A percentile compares a stretch with the other conserved stretches of the same genome.
Evolutionary conservation across 139 green algal genomes (phyloP).

Genomic region (Pleodorina starrii): DNA sequence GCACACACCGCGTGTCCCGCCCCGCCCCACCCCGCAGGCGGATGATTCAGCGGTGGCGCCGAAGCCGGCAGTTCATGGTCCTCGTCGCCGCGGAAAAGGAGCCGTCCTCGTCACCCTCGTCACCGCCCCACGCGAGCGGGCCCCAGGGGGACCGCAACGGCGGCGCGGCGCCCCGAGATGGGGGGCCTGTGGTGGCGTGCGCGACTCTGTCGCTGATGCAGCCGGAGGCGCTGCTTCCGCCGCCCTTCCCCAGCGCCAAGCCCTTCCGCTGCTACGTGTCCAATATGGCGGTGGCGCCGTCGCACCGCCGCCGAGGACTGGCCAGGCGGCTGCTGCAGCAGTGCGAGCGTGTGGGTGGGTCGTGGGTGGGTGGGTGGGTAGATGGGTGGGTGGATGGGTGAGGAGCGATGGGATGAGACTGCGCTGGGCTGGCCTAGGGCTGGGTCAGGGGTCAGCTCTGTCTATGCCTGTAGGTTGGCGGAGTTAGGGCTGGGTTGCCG

Average conservation of each 20-base stretch:
- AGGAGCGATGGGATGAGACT: no score
- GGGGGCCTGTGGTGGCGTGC: background rate
- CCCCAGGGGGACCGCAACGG: background rate
- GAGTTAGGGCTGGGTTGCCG: no score
- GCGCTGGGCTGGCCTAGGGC: no score
- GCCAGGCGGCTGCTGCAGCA: slow-evolving; percentile 62
- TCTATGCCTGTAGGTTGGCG: no score
- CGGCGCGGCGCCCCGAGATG: background rate
- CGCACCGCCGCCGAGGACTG: slow-evolving; percentile 64
- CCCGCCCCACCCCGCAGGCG: no score
- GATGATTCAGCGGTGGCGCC: slow-evolving; percentile 32
- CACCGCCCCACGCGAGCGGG: background rate
- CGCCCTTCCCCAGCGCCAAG: slow-evolving; percentile 76
- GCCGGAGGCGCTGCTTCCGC: slow-evolving; percentile 76
- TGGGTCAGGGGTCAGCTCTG: no score
- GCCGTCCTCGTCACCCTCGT: background rate
- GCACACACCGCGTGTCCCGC: no score
- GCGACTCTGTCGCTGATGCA: slow-evolving; percentile 60
- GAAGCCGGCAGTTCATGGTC: slow-evolving; percentile 39
- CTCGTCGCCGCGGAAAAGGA: slow-evolving; percentile 30
- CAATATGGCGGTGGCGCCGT: slow-evolving; percentile 78
- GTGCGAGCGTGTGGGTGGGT: slow-evolving; percentile 73
- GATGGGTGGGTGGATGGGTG: no score
- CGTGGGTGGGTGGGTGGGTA: no score
- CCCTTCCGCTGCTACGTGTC: slow-evolving; percentile 73